Base-by-base conservation (phyloP, 2,329 filamentous ascomycete species). In the Aaosphaeria arxii region DNA sequence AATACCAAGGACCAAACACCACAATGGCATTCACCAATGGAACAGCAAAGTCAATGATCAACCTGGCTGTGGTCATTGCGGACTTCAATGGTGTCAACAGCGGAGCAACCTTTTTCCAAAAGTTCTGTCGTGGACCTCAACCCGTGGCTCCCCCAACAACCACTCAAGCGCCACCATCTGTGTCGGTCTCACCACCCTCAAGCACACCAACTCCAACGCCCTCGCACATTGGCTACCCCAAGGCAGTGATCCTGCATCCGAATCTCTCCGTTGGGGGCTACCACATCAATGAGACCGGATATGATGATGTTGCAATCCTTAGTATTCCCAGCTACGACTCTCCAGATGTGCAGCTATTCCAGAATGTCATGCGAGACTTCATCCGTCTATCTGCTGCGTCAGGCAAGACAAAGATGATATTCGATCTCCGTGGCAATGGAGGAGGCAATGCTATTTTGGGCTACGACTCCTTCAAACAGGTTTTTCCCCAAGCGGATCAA, bases 351-450 rank as follows among this genome's bases (percentile, higher is more conserved):
- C 59, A 65, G 47, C 57, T 62, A 4, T 77, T 74, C 48, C 70
- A 72, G 44, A 58, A 67, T 43, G 56, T 66, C 0, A 66, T 76
- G 48, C 59, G 72, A 6, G 50, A 67, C 6, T 78, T 84, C 54
- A 70, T 85, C 11, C 65, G 71, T 0, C 66, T 71, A 38, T 75
- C 75, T 9, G 73, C 75, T 39, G 53, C 63, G 2, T 70, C 71
- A 2, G 73, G 75, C 2, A 84, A 83, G 61, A 80, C 72, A n/a
- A 84, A 81, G 61, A 71, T 88, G 5, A 74, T 88, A 30, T 79
- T 88, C 49, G 86, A 88, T 53, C 59, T 88, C 5, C 76, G 79
- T 4, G 74, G 71, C 2, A 89, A 88, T 53, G 73, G 72, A 0
- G 85, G 85, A 36, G 85, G 85, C 33, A 65, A 62, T 24, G 65